Base-by-base conservation (phyloP, 139 green algal genomes). In the Zygnema cylindricum region DNA sequence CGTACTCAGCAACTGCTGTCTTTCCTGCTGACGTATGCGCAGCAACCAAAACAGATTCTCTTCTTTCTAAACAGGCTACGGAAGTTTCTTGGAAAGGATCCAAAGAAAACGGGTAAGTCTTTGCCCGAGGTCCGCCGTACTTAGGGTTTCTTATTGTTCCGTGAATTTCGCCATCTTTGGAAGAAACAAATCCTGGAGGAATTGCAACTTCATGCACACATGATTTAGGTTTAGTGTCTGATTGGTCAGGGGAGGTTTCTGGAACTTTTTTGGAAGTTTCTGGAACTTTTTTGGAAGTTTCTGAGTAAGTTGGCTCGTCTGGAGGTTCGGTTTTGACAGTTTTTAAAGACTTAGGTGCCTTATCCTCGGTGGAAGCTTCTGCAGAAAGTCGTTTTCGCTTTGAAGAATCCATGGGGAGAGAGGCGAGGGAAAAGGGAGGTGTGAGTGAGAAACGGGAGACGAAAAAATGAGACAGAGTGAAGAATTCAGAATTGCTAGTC, bases 1-100 rank as follows among this genome's bases (percentile, higher is more conserved):
- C 95, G 84, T 97, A 97, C 91, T 97, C 94, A 0, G 95, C 95
- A 1, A 97, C 94, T 1, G 94, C 95, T 0, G 95, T 97, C 91
- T 97, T 97, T 22, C 95, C 95, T 0, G 95, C 95, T 2, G 95
- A 96, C 11, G 95, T 98, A 93, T 98, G 95, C 1, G 95, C 95
- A 0, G 85, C 41, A 16, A 95, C 92, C 54, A 95, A 76, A 41
- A 95, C 92, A 2, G 42, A 89, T 86, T 95, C 93, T 25, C 83
- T 38, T 35, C 82, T 43, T 84, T 98, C 95, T 55, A 98, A 75
- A 22, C 88, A 93, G 35, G 95, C 94, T 39, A 96, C 92, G 1
- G 95, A 91, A 25, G 92, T 95, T 35, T 95, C 87, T 91, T 98
- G 95, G 77, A 98, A 98, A 0, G 95, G 93, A 84, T 98, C 94